phyloP scores from a whole-genome alignment of 1,284 basidiomycete genomes.

The Waitea zeae region DNA sequence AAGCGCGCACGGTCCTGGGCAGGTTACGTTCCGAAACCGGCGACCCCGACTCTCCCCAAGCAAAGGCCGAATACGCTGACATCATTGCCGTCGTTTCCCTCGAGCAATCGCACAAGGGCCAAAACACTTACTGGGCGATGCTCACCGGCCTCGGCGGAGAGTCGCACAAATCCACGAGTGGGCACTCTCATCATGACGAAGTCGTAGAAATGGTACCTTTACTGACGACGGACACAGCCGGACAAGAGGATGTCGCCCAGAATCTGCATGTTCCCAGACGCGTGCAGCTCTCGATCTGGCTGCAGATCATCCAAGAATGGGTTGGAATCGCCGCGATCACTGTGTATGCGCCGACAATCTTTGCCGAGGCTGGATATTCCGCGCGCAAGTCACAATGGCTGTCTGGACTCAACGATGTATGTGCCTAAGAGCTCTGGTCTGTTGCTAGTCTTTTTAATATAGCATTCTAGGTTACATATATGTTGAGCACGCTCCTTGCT shows the following conservation, averaged over 20 bases:
- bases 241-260: too few relatives aligned
- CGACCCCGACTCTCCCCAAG: constrained; percentile 12
- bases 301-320: constrained; percentile 32
- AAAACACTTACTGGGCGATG: constrained; percentile 28
- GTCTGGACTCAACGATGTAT: constrained; percentile 27
- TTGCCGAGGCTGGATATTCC: constrained; percentile 25
- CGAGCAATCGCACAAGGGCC: constrained; percentile 22
- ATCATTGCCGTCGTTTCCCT: constrained; percentile 23
- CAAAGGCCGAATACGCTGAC: constrained; percentile 17
- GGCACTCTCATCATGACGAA: too few relatives aligned
- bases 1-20: constrained; percentile 24
- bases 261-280: constrained; percentile 26
- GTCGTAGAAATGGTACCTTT: too few relatives aligned
- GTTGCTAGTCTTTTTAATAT: neutral
- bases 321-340: constrained; percentile 33
- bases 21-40: constrained; percentile 15
- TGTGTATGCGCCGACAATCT: constrained; percentile 31
- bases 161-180: constrained; percentile 3
- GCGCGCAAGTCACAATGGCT: constrained; percentile 27
- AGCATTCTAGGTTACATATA: neutral
- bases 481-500: constrained; percentile 24
- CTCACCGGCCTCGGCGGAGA: constrained; percentile 25
- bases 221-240: too few relatives aligned
- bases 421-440: too few relatives aligned
- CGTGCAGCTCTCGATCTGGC: constrained; percentile 28